Percentiles rank a stretch among this genome's conserved stretches.
phyloP scores from a whole-genome alignment of 2,329 filamentous ascomycete genomes.

The Plectosphaerella cucumerina region DNA sequence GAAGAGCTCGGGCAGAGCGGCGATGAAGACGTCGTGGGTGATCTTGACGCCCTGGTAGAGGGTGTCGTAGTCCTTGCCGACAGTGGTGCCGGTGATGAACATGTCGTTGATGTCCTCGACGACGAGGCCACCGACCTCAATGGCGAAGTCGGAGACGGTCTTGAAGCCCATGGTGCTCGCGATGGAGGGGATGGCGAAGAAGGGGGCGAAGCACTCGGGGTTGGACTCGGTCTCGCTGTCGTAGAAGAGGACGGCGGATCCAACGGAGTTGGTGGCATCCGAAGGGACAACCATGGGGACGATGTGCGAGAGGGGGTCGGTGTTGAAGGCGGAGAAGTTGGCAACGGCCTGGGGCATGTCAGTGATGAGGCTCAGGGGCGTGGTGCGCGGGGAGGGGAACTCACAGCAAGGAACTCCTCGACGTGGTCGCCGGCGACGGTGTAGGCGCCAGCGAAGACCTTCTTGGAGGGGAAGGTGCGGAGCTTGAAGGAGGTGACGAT shows the following conservation, averaged over 20 bases:
- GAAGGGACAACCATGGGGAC: conserved; percentile 16
- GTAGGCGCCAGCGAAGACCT: conserved; percentile 15
- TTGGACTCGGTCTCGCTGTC: conserved; percentile 23
- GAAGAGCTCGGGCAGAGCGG: conserved; percentile 14
- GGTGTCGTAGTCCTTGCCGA: conserved; percentile 14
- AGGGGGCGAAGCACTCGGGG: conserved; percentile 26
- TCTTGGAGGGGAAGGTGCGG: conserved; percentile 25
- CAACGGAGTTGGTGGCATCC: conserved; percentile 17
- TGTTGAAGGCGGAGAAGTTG: conserved; percentile 17
- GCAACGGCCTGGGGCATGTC: conserved; percentile 15
- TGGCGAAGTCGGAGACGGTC: conserved; percentile 26
- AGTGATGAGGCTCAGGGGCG: background rate
- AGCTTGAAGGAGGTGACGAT: conserved; percentile 30
- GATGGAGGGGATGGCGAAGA: conserved; percentile 27
- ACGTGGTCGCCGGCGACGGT: conserved; percentile 13
- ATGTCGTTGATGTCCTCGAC: conserved; percentile 28
- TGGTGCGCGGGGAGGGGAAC: background rate
- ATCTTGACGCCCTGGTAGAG: conserved; percentile 15
- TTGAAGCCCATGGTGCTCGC: conserved; percentile 28
- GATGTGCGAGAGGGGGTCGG: conserved; percentile 16
- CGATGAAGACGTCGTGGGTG: conserved; percentile 17
- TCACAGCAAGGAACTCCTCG: conserved; percentile 13
- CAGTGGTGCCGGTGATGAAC: conserved; percentile 28
- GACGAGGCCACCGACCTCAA: conserved; percentile 25
- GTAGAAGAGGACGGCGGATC: conserved; percentile 30